Percentiles rank a stretch among this genome's conserved stretches.
Evolutionary conservation across 148 eudicot genomes (phyloP).

Genomic region (Rhododendron kiyosumense): DNA sequence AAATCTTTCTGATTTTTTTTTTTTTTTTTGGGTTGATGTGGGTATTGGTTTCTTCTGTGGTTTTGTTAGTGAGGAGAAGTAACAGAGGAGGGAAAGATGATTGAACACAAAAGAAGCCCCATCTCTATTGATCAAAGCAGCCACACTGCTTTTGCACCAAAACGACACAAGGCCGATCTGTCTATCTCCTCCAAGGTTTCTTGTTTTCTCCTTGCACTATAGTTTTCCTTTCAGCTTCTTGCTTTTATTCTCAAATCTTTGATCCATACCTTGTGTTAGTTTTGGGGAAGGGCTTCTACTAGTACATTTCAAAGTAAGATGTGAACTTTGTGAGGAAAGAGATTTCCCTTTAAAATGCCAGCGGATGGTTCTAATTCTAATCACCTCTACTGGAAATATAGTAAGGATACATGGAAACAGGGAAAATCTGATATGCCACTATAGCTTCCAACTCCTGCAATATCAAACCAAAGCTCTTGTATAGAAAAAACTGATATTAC

Average conservation of each 20-base stretch:
- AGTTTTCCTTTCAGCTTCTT: neutral
- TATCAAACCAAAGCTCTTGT: neutral
- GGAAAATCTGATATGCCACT: neutral
- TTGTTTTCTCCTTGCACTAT: neutral
- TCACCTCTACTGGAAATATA: neutral
- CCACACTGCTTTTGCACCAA: slow-evolving; percentile 47
- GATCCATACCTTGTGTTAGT: neutral
- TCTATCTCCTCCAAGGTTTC: slow-evolving; percentile 69
- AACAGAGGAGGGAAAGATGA: slow-evolving; percentile 33
- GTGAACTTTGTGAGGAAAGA: neutral
- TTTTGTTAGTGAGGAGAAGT: slow-evolving; percentile 10
- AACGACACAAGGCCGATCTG: slow-evolving; percentile 60
- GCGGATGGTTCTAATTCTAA: neutral
- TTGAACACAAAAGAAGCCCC: slow-evolving; percentile 64
- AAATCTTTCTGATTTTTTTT: neutral
- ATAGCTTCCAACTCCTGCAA: neutral
- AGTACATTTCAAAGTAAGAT: neutral
- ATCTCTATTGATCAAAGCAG: slow-evolving; percentile 49
- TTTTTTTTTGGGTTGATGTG: neutral
- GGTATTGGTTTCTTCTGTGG: neutral
- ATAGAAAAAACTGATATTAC: neutral
- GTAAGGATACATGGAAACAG: neutral
- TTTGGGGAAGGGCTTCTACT: neutral
- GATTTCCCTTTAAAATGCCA: neutral
- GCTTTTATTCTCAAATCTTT: neutral